These are phyloP conservation scores for Aquilaria yunnanensis DNA, from an alignment of 345 rosid species.

Conservation along the genomic window DNA sequence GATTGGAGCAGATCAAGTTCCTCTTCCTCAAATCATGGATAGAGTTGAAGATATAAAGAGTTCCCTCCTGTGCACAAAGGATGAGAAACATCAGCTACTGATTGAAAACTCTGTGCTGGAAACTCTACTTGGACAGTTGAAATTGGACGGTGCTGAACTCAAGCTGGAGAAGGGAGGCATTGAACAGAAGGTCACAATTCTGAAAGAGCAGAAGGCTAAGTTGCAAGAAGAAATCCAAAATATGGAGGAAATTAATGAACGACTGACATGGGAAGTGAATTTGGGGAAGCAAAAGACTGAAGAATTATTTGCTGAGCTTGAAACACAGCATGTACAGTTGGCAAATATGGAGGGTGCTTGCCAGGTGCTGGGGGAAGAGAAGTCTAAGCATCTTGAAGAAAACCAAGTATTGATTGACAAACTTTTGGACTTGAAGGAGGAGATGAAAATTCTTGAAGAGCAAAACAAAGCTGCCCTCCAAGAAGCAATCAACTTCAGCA, in stretches of 20 bases:
- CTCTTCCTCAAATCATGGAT: slow-evolving; percentile 47
- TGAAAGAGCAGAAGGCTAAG: slow-evolving; percentile 23
- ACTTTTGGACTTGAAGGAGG: slow-evolving; percentile 40
- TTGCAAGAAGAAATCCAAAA: slow-evolving; percentile 44
- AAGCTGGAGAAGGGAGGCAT: slow-evolving; percentile 40
- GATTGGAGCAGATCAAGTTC: slow-evolving; percentile 33
- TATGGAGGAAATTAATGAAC: slow-evolving; percentile 52
- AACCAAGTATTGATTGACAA: slow-evolving; percentile 37
- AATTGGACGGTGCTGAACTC: slow-evolving; percentile 43
- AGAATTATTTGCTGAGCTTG: slow-evolving; percentile 34
- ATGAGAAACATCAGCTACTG: slow-evolving; percentile 52
- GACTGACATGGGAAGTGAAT: slow-evolving; percentile 46
- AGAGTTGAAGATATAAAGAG: slow-evolving; percentile 47
- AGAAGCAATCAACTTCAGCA: slow-evolving; percentile 45
- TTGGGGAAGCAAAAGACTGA: slow-evolving; percentile 33
- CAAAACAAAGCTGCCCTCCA: slow-evolving; percentile 42
- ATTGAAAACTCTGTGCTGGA: slow-evolving; percentile 73
- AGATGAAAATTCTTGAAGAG: slow-evolving; percentile 42
- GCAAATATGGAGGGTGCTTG: slow-evolving; percentile 43
- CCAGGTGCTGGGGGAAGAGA: slow-evolving; percentile 42
- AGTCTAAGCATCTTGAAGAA: slow-evolving; percentile 36
- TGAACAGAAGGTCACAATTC: slow-evolving; percentile 34
- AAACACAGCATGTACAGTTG: slow-evolving; percentile 33
- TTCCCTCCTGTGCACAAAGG: slow-evolving; percentile 27
- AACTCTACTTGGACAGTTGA: slow-evolving; percentile 46